Evolutionary conservation across 768 basidiomycete genomes (phyloP).

Genomic region (Daedalea quercina): DNA sequence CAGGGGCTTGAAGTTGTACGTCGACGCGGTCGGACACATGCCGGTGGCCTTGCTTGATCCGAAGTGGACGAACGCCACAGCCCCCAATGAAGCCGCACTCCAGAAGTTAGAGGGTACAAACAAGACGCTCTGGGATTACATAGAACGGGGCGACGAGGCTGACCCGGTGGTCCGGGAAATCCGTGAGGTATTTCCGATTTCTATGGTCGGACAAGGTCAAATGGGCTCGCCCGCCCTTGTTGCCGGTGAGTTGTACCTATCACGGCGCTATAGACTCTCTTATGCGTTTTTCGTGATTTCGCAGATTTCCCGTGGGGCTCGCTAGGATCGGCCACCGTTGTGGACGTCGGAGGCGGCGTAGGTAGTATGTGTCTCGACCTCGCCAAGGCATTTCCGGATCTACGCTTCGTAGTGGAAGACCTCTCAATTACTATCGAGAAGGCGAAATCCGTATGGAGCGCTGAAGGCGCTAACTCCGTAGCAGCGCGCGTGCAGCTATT

Average conservation of each 20-base stretch:
- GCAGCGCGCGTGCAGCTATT: slow-evolving; percentile 1
- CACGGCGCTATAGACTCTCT: too few relatives aligned
- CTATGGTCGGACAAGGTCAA: slow-evolving; percentile 4
- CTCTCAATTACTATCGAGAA: slow-evolving; percentile 8
- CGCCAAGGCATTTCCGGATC: slow-evolving; percentile 10
- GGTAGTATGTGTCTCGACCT: slow-evolving; percentile 11
- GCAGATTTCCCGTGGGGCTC: slow-evolving; percentile 11
- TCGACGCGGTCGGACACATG: slow-evolving; percentile 3
- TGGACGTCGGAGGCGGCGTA: slow-evolving; percentile 13
- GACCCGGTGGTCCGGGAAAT: neutral
- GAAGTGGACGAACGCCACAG: neutral
- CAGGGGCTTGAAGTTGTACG: neutral
- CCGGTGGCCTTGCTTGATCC: slow-evolving; percentile 4
- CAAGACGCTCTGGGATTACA: slow-evolving; percentile 2
- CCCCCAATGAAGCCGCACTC: slow-evolving; percentile 2
- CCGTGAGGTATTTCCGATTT: slow-evolving; percentile 1
- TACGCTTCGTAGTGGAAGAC: slow-evolving; percentile 17
- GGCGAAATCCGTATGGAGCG: slow-evolving; percentile 7
- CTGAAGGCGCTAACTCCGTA: slow-evolving; percentile 1
- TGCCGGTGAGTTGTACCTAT: slow-evolving; percentile 2
- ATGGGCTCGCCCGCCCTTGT: neutral
- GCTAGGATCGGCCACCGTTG: slow-evolving; percentile 4
- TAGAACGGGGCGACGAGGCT: neutral
- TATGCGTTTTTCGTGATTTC: too few relatives aligned
- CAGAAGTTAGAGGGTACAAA: neutral